Evolutionary conservation across 129 eudicot genomes (phyloP), one percentile per base, ranked within the genome.

Genomic region (Flaveria sonorensis): DNA sequence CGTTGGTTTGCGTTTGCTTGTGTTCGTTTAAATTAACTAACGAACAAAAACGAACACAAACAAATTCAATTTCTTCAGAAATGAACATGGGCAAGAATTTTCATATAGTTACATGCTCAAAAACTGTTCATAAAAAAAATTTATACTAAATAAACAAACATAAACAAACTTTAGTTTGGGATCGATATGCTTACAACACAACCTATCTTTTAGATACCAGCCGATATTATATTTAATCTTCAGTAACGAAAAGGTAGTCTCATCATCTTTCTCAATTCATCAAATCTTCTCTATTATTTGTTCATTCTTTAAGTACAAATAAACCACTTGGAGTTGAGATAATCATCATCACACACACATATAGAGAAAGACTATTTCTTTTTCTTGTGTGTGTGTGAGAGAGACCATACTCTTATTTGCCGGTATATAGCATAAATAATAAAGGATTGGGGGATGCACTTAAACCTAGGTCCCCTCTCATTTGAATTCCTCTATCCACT

Each of bases 381-480:
- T 4, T 32, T 5, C 39, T 5, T 32, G 7, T 9, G 66, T 9
- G 65, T 45, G 45, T 70, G 82, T 19, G 80, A 66, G 68, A 77
- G 61, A 61, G 50, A 72, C 79, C 75, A 80, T 73, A 59, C 74
- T 62, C 46, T 72, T 67, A 21, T 40, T 40, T 51, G 72, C 23
- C 81, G 47, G 81, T 59, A 80, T 59, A 80, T 23, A 63, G 50
- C 32, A 72, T 74, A 66, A 65, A 67, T 75, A 81, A 71, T 79
- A 67, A 73, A 66, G 60, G 62, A 45, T 74, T 51, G 79, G 80
- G 63, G 76, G 68, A 72, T 79, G 83, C 76, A 80, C 70, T 74
- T 74, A 68, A 53, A 74, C 74, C 56, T 74, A 81, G 84, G 84
- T 81, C 84, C 84, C 80, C 80, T 80, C 75, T 81, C 80, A 81